Evolutionary conservation across 805 yeast genomes (phyloP), one percentile per base, ranked within the genome.

Genomic region (Myxozyma geophila): DNA sequence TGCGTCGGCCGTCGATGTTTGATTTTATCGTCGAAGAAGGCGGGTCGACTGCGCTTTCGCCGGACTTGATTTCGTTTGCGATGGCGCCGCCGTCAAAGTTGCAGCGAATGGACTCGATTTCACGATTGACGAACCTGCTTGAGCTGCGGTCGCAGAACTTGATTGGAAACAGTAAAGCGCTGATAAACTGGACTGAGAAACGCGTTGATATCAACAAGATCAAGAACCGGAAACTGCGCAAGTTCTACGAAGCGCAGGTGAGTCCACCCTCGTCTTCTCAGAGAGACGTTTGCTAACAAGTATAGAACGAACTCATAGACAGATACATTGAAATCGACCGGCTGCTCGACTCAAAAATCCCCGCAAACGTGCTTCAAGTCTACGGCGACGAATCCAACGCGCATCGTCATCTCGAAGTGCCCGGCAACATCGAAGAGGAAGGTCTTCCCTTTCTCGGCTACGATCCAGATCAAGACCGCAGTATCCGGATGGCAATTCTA

Each of bases 311-410:
- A 47, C 72, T 85, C 59, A 83, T 89, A 55, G 83, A 80, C 33
- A 78, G 83, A 54, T 87, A 83, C 70, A 73, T 74, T 40, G 87
- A 83, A 60, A 84, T 89, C 36, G 96, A 89, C 72, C 77, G 79
- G 55, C 77, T 88, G 54, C 78, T 89, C 52, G 93, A 88, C 71
- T 83, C 90, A 3, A 92, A 92, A 1, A 81, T 89, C 62, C 89
- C 86, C 67, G 80, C 81, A 63, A 79, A 82, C 52, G 85, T 89
- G 85, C 79, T 89, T 54, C 79, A 83, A 54, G 84, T 82, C 55
- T 88, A 89, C 89, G 85, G 83, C 2, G 80, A 78, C 54, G 67
- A 68, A 33, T 53, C 64, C 13, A 28, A 28, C 28, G 58, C 41
- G 33, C 64, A 74, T 59, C 67, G 74, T 58, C 66, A 73, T 2